Evolutionary conservation across 192 early-diverging fungal genomes (phyloP).

Genomic region (Pecoramyces ruminantium): DNA sequence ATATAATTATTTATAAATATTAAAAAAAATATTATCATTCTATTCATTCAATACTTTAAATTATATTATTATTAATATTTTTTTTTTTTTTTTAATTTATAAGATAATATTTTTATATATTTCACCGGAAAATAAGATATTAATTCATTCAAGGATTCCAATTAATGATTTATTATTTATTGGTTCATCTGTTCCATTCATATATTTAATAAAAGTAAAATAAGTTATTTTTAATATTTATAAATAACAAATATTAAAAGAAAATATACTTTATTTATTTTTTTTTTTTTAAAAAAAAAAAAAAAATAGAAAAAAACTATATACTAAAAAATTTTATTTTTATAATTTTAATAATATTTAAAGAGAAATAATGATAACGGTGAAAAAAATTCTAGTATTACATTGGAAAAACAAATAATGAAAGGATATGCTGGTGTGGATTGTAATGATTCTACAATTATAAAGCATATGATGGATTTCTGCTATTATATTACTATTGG

Average conservation of each 20-base stretch:
- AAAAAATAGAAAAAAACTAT: too few species aligned
- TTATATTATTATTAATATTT: too few species aligned
- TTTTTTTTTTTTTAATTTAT: not conserved
- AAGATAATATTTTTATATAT: not conserved
- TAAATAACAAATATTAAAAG: too few species aligned
- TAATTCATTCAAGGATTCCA: not conserved
- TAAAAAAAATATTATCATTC: too few species aligned
- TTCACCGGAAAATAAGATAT: not conserved
- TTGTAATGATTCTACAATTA: not conserved
- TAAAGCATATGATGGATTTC: conserved; percentile 27
- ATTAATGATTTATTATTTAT: not conserved
- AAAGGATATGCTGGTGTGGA: not conserved
- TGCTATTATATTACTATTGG: conserved; percentile 23
- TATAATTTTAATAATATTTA: not conserved
- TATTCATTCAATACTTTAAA: too few species aligned
- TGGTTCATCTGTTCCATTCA: not conserved
- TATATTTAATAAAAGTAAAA: not conserved
- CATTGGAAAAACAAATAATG: not conserved
- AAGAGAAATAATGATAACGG: not conserved
- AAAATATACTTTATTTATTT: too few species aligned
- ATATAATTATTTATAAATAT: too few species aligned
- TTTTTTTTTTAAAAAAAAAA: too few species aligned
- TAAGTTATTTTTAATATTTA: too few species aligned
- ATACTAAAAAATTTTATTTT: too few species aligned
- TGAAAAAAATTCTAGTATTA: not conserved